These are phyloP conservation scores for Pyrenophora graminea DNA, from an alignment of 2,329 filamentous ascomycete species.

Conservation along the genomic window DNA sequence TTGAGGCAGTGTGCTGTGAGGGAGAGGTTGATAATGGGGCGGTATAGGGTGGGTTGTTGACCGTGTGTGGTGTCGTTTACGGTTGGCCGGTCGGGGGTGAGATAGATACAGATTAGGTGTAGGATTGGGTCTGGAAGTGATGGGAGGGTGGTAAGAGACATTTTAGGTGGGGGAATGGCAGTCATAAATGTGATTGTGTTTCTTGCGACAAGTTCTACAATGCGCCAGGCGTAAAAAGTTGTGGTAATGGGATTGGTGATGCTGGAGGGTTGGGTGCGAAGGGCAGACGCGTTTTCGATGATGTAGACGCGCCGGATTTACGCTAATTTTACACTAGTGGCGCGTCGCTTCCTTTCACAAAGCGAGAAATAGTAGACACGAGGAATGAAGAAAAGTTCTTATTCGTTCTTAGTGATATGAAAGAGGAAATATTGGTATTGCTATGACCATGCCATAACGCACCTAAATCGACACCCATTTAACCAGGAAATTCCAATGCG, in stretches of 20 bases:
- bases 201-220: neutral
- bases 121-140: constrained; percentile 10
- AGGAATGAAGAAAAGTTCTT: too few relatives aligned
- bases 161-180: neutral
- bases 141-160: constrained; percentile 1
- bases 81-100: constrained; percentile 6
- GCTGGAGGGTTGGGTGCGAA: neutral
- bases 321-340: neutral
- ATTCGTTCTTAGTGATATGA: too few relatives aligned
- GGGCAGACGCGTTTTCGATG: constrained; percentile 11
- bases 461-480: too few relatives aligned
- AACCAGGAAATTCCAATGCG: neutral
- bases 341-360: too few relatives aligned
- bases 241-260: neutral
- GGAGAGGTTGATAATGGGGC: constrained; percentile 10
- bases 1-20: constrained; percentile 7
- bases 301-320: constrained; percentile 13
- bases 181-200: neutral
- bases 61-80: constrained; percentile 9
- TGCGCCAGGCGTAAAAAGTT: neutral
- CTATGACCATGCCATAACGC: too few relatives aligned
- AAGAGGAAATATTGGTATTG: too few relatives aligned
- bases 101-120: constrained; percentile 10
- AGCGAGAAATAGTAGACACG: too few relatives aligned
- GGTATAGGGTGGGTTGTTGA: constrained; percentile 7